These are phyloP conservation scores for Scheffersomyces stambukii DNA, from an alignment of 1,139 yeast species.

Conservation along the genomic window DNA sequence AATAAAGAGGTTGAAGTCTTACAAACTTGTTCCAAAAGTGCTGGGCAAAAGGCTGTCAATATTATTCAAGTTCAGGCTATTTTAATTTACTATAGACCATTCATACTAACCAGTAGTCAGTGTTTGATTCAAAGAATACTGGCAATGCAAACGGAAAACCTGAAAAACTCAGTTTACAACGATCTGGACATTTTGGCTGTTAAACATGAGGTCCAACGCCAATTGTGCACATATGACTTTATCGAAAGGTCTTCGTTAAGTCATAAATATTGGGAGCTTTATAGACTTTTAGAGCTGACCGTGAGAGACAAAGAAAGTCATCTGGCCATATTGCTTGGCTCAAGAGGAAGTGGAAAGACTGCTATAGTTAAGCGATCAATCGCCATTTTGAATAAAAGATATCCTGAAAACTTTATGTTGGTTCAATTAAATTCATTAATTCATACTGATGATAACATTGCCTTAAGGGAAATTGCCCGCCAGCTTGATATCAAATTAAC, in stretches of 20 bases:
- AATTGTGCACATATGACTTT: neutral
- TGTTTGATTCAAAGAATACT: too few species aligned
- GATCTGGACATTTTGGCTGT: slow-evolving; percentile 18
- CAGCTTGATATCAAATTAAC: slow-evolving; percentile 62
- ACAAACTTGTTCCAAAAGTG: too few species aligned
- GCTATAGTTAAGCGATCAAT: slow-evolving; percentile 58
- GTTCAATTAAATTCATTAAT: slow-evolving; percentile 66
- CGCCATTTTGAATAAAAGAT: slow-evolving; percentile 32
- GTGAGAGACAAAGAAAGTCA: slow-evolving; percentile 72
- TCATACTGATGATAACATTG: slow-evolving; percentile 73
- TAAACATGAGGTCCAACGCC: too few species aligned
- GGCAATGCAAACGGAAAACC: slow-evolving; percentile 12
- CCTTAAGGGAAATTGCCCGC: slow-evolving; percentile 79
- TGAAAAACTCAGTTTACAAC: slow-evolving; percentile 18
- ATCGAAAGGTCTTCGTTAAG: slow-evolving; percentile 18
- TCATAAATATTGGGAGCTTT: slow-evolving; percentile 45
- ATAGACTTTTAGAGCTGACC: slow-evolving; percentile 59
- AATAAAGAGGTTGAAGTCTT: too few species aligned
- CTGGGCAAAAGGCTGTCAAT: too few species aligned
- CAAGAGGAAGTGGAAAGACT: slow-evolving; percentile 76
- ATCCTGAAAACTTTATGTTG: slow-evolving; percentile 49
- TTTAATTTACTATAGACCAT: too few species aligned
- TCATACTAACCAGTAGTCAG: too few species aligned
- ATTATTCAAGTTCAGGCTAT: too few species aligned
- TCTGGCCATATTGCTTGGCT: slow-evolving; percentile 77